Conservation (phyloP, 1,284 basidiomycete genomes). For the Ceratobasidium sp. region DNA sequence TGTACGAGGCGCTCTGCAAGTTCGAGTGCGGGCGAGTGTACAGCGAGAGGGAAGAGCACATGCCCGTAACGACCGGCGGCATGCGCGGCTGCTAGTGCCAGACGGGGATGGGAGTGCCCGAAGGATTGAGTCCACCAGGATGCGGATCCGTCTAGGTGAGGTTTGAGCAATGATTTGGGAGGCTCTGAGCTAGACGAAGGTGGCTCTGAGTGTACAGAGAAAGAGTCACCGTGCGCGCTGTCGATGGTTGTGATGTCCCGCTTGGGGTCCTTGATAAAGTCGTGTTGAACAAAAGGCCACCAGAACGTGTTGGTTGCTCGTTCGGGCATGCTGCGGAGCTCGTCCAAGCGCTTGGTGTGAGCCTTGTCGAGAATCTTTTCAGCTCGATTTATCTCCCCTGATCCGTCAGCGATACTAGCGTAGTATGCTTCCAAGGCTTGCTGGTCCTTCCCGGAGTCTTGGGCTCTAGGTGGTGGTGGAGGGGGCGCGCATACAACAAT, state of each 20-base stretch:
- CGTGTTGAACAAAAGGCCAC: conserved; percentile 99
- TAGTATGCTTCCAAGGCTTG: conserved; percentile 75
- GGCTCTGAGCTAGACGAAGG: conserved; percentile 39
- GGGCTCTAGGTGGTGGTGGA: conserved; percentile 65
- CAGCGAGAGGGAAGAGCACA: conserved; percentile 92
- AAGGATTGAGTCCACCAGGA: conserved; percentile 99
- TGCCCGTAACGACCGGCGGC: conserved; percentile 96
- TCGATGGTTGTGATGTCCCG: conserved; percentile 89
- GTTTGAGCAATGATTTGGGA: conserved; percentile 60
- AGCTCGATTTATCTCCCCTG: conserved; percentile 46
- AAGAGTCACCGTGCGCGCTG: conserved; percentile 87
- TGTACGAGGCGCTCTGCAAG: conserved; percentile 74
- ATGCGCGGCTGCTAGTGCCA: conserved; percentile 85
- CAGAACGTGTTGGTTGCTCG: conserved; percentile 83
- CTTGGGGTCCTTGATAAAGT: conserved; percentile 63
- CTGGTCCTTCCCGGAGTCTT: conserved; percentile 59
- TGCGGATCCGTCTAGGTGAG: conserved; percentile 89
- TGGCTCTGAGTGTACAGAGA: conserved; percentile 65
- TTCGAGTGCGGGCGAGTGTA: conserved; percentile 82
- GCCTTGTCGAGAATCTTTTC: conserved; percentile 67
- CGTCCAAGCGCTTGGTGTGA: conserved; percentile 68
- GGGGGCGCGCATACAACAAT: conserved; percentile 64
- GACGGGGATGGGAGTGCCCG: conserved; percentile 79
- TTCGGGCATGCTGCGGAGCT: conserved; percentile 78
- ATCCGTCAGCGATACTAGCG: conserved; percentile 45